These are phyloP conservation scores for Geum urbanum DNA, from an alignment of 306 rosid genomes.

Conservation along the genomic window DNA sequence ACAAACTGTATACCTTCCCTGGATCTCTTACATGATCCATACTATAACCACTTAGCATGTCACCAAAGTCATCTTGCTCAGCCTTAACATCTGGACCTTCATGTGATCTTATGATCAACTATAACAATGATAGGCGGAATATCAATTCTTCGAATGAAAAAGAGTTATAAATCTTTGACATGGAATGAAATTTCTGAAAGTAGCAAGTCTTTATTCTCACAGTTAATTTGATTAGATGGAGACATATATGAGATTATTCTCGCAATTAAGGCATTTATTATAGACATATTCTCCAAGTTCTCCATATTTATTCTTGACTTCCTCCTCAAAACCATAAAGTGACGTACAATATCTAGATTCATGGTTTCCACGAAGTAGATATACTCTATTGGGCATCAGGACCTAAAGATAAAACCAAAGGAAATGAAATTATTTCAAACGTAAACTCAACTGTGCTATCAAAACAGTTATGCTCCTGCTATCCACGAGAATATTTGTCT, in stretches of 20 bases:
- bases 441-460: background rate
- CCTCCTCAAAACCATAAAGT: conserved; percentile 71
- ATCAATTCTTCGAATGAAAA: conserved; percentile 16
- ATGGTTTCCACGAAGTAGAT: conserved; percentile 81
- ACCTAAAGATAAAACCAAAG: conserved; percentile 43
- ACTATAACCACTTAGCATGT: conserved; percentile 74
- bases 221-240: background rate
- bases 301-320: conserved; percentile 61
- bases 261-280: conserved; percentile 63
- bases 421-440: conserved; percentile 5
- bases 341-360: conserved; percentile 65
- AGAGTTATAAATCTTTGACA: background rate
- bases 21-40: conserved; percentile 73
- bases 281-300: conserved; percentile 63
- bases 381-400: conserved; percentile 86
- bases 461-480: background rate
- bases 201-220: background rate
- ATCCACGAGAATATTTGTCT: background rate
- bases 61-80: conserved; percentile 60
- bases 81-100: conserved; percentile 88
- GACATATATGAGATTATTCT: background rate
- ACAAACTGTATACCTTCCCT: conserved; percentile 77
- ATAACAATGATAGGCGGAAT: conserved; percentile 24
- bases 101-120: conserved; percentile 94
- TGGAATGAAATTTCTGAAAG: conserved; percentile 11